These are phyloP conservation scores for Cylindrotheca closterium DNA, from an alignment of 108 stramenopile genomes.

Conservation along the genomic window DNA sequence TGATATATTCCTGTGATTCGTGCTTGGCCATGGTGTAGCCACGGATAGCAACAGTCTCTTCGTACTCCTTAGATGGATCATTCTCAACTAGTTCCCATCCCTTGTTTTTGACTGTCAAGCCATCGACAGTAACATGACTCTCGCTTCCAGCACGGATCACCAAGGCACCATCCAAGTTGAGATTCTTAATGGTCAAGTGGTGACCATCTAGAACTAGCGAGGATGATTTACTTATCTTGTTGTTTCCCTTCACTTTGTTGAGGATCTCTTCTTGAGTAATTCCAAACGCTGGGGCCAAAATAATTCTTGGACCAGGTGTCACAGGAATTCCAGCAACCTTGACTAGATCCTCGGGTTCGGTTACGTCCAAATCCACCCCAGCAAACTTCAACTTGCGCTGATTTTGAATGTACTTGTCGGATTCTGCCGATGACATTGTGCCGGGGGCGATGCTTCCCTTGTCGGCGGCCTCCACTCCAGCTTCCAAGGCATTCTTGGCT, in stretches of 20 bases:
- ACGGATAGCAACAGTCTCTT: constrained; percentile 78
- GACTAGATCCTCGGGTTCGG: constrained; percentile 62
- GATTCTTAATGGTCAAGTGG: constrained; percentile 66
- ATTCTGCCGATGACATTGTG: constrained; percentile 87
- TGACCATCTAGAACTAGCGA: constrained; percentile 79
- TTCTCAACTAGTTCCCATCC: constrained; percentile 77
- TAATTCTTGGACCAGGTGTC: constrained; percentile 78
- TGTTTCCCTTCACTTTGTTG: constrained; percentile 66
- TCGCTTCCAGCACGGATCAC: constrained; percentile 68
- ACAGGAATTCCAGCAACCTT: constrained; percentile 76
- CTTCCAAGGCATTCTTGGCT: constrained; percentile 92
- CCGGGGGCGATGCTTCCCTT: constrained; percentile 81
- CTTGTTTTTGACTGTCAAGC: constrained; percentile 69
- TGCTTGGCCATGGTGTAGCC: constrained; percentile 87
- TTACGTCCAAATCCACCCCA: constrained; percentile 67
- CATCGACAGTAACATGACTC: constrained; percentile 73
- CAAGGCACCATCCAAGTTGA: constrained; percentile 84
- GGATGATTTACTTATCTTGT: constrained; percentile 64
- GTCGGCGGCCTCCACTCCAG: constrained; percentile 79
- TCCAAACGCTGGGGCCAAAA: constrained; percentile 75
- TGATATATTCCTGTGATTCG: constrained; percentile 66
- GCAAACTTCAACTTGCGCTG: constrained; percentile 80
- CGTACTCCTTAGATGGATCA: constrained; percentile 54
- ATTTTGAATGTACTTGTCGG: constrained; percentile 86
- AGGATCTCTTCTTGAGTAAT: constrained; percentile 77